phyloP scores from a whole-genome alignment of 371 early-diverging fungal species.

The Zychaea mexicana region DNA sequence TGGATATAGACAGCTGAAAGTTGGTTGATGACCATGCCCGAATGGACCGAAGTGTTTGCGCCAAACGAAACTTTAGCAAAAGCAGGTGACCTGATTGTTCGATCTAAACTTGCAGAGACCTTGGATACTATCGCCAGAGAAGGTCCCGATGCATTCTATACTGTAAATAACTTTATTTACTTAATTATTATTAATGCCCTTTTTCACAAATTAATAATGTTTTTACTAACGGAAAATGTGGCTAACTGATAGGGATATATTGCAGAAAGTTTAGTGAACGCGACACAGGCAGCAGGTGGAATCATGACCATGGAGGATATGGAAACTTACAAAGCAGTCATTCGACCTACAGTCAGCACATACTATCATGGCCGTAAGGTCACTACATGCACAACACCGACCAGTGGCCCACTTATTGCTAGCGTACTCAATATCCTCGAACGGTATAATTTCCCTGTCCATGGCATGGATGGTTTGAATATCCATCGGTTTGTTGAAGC shows the following conservation, averaged over 20 bases:
- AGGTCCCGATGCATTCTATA: slow-evolving; percentile 89
- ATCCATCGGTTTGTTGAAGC: slow-evolving; percentile 88
- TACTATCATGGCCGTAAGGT: slow-evolving; percentile 80
- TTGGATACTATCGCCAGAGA: slow-evolving; percentile 79
- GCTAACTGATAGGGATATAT: slow-evolving; percentile 53
- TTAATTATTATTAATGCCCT: too few species aligned
- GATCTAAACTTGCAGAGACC: slow-evolving; percentile 80
- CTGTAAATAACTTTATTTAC: too few species aligned
- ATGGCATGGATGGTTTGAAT: slow-evolving; percentile 59
- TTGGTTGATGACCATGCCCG: slow-evolving; percentile 40
- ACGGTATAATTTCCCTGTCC: slow-evolving; percentile 66
- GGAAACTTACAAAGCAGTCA: slow-evolving; percentile 63
- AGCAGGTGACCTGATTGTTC: slow-evolving; percentile 75
- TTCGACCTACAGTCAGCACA: slow-evolving; percentile 65
- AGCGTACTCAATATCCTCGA: slow-evolving; percentile 90
- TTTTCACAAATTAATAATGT: too few species aligned
- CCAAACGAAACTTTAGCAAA: slow-evolving; percentile 63
- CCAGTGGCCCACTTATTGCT: slow-evolving; percentile 85
- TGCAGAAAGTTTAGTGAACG: slow-evolving; percentile 74
- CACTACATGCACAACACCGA: slow-evolving; percentile 72
- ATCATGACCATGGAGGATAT: slow-evolving; percentile 86
- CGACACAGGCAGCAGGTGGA: slow-evolving; percentile 75
- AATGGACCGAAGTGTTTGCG: slow-evolving; percentile 63
- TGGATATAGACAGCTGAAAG: slow-evolving; percentile 19
- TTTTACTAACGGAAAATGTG: too few species aligned